These are phyloP conservation scores for Claviceps maximensis DNA, from an alignment of 2,329 filamentous ascomycete genomes.

Conservation along the genomic window DNA sequence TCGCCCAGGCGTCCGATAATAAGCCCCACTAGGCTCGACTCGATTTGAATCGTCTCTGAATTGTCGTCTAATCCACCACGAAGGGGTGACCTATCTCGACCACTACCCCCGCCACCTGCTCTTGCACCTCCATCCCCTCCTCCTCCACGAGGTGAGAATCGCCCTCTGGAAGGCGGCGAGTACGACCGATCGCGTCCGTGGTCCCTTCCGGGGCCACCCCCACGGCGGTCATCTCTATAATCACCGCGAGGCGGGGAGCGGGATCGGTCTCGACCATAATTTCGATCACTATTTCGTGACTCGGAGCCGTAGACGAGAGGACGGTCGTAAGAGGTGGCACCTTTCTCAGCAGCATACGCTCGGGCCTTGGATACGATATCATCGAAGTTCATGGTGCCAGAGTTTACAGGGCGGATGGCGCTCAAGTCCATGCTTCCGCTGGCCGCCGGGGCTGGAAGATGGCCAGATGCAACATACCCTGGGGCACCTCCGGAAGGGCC, in stretches of 20 bases:
- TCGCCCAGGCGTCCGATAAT: conserved; percentile 88
- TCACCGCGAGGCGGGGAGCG: conserved; percentile 62
- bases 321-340: conserved; percentile 50
- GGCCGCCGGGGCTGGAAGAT: conserved; percentile 54
- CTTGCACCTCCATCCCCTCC: conserved; percentile 13
- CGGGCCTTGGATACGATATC: conserved; percentile 78
- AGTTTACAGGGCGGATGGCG: conserved; percentile 64
- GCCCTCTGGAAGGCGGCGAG: conserved; percentile 48
- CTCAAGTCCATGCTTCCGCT: conserved; percentile 72
- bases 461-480: conserved; percentile 25
- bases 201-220: conserved; percentile 34
- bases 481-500: conserved; percentile 23
- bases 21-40: conserved; percentile 73
- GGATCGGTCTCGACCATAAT: conserved; percentile 55
- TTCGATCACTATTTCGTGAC: conserved; percentile 25
- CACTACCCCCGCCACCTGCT: conserved; percentile 26
- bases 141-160: conserved; percentile 45
- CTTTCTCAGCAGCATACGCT: conserved; percentile 68
- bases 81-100: conserved; percentile 46
- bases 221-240: conserved; percentile 70
- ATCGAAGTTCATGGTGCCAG: conserved; percentile 69
- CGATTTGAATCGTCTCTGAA: conserved; percentile 72
- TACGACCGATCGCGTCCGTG: conserved; percentile 58
- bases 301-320: conserved; percentile 32
- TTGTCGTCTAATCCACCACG: conserved; percentile 46